Base-by-base conservation (phyloP, 73 alveolate genomes). In the Blepharisma stoltei region DNA sequence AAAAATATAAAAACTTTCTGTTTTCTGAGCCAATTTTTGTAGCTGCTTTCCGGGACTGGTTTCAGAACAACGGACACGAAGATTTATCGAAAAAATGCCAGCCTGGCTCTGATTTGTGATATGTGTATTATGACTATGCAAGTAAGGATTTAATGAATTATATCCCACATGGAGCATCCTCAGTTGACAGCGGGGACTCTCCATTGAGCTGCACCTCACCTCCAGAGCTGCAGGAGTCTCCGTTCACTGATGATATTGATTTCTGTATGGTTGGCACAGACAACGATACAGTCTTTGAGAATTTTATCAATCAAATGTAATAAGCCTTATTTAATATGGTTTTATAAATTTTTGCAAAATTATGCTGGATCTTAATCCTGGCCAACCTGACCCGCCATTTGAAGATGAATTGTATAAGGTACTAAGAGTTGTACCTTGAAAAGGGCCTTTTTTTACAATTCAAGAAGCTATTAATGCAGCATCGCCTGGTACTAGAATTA, bases 381-480 rank as follows among this genome's bases (percentile, higher is more conserved):
- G 73, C 73, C 73, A 60, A 38, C 73, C 73, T 9, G 73, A 60
- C 73, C 73, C 73, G 14, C 73, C 73, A 60, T 60, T 60, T 38
- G 73, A 60, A 60, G 73, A 60, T 14, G 73, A 38, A 14, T 1
- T 60, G 11, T 60, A 60, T 25, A 60, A 60, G 23, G 49, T 60
- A 4, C 73, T 60, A 14, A n/a, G 23, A 14, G 73, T 60, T 11
- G 73, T 60, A 18, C 73, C 73, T 14, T n/a, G 73, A 14, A 60
- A 14, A 14, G 73, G 73, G 46, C 73, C 73, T 3, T 60, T 14
- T 38, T 38, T 14, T n/a, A 60, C 73, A 25, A 60, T 60, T 25
- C 73, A 60, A 60, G 73, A 60, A 60, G 73, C 73, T 8, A 60
- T 60, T 14, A 60, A 60, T 38, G 37, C 73, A 8, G 73, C 73